Evolutionary conservation across 306 rosid genomes (phyloP), one percentile per base, ranked within the genome.

Genomic region (Sechiopsis laciniata): DNA sequence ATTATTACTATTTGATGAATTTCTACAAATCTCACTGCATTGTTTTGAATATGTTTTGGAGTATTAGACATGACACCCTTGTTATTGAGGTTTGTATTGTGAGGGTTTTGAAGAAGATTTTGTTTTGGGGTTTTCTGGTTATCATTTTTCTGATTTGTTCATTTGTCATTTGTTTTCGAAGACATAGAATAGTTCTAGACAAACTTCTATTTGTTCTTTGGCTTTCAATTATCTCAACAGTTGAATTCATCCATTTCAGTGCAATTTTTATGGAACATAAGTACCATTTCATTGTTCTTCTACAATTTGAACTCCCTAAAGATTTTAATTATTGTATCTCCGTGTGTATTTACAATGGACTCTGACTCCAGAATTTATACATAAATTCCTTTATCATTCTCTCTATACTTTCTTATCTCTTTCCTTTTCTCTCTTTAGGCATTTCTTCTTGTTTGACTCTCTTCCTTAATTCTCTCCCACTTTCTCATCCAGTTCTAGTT

Each of bases 381-480:
- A 35, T 10, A 35, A 2, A 8, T 64, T 29, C 22, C 26, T 35
- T 13, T 11, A 32, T 20, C 69, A 32, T 48, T 62, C 7, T 29
- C 37, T 32, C 37, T 32, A 1, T 32, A 32, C 37, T 32, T 32
- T 32, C 37, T 32, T 32, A 32, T 32, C 7, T 37, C 45, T 37
- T 37, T 7, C 45, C 45, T 37, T 37, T 37, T 37, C 45, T 37
- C 68, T 7, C 26, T 40, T 6, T 63, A 17, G 71, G 71, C 71
- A 65, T 37, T 65, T 65, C 13, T 20, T 46, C 72, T 46, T 46
- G 48, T 42, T 42, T 67, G 72, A 61, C 72, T 67, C 45, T 37
- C 72, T 2, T 13, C 72, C 12, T 67, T 19, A 45, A 46, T 14
- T 10, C 52, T 46, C 14, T 12, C 52, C 13, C 12, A 46, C 4